Evolutionary conservation across 2,329 filamentous ascomycete genomes (phyloP), one percentile per base, ranked within the genome.

Genomic region (Aspergillus caelatus): DNA sequence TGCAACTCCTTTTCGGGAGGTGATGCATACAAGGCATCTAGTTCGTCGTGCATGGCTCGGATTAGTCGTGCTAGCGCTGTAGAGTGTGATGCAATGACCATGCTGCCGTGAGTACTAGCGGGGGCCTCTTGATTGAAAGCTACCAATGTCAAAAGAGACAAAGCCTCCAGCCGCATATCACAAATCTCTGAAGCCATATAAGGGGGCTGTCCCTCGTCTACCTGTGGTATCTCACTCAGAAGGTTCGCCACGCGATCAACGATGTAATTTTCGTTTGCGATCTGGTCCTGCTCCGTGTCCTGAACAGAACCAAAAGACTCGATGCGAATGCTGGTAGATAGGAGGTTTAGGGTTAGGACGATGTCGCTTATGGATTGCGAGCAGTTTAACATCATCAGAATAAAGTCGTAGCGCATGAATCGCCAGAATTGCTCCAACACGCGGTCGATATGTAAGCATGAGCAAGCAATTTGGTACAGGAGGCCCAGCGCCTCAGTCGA

Each of bases 31-130:
- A 91, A 75, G 3, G 80, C 78, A 53, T 85, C 83, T 16, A 97
- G 79, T 67, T 91, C 88, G 67, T 93, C 90, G 63, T 95, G 89
- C 58, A 94, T 87, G 52, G 91, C 87, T 30, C 88, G 86, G 30
- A 96, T 89, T 0, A 97, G 80, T 3, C 92, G 87, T 1, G 91
- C 92, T 19, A 96, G 86, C 14, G 88, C 88, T 46, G 85, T 86
- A 3, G 85, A 84, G 74, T 95, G 91, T 6, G 81, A 79, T 0
- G 90, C 90, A 10, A 97, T 83, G 53, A 91, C 86, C 28, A 82
- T 74, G 57, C 87, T 81, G 28, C 88, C 86, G 58, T 85, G 81
- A 60, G 85, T 83, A 26, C 77, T 78, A 64, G 90, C 88, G 70
- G 88, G 91, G 21, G 89, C 86, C 26, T 82, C 81, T 5, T 74